Percentiles rank a stretch among this genome's conserved stretches.
phyloP scores from a whole-genome alignment of 2,329 filamentous ascomycete genomes.

The Aureobasidium subglaciale region DNA sequence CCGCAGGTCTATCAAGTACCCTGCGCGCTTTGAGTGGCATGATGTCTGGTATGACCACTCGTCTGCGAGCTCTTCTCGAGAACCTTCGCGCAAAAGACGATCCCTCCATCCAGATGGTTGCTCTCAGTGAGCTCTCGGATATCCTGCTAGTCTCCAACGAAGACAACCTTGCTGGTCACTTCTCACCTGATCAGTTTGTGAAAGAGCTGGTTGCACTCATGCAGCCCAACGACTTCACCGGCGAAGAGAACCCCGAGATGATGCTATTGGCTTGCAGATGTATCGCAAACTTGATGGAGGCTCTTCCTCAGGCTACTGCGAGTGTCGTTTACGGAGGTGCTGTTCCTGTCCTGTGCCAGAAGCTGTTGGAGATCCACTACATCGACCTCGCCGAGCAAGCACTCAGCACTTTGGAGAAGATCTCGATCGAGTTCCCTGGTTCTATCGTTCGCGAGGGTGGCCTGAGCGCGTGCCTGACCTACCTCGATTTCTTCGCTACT shows the following conservation, averaged over 20 bases:
- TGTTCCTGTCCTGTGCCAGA: constrained; percentile 88
- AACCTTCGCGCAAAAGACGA: constrained; percentile 75
- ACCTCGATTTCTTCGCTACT: constrained; percentile 94
- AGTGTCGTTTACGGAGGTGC: constrained; percentile 97
- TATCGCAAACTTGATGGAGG: constrained; percentile 96
- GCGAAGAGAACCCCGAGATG: constrained; percentile 88
- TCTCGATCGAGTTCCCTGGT: constrained; percentile 89
- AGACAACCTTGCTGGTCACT: constrained; percentile 90
- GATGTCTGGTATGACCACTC: constrained; percentile 75
- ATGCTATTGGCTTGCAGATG: constrained; percentile 96
- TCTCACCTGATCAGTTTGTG: constrained; percentile 88
- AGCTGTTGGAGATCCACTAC: constrained; percentile 90
- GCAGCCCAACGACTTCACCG: constrained; percentile 73
- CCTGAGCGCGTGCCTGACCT: constrained; percentile 88
- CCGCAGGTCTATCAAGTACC: constrained; percentile 65
- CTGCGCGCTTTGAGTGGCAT: constrained; percentile 83
- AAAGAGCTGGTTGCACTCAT: constrained; percentile 89
- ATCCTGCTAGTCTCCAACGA: constrained; percentile 91
- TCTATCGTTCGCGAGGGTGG: constrained; percentile 95
- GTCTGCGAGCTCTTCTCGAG: constrained; percentile 58
- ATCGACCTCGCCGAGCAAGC: constrained; percentile 97
- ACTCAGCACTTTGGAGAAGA: constrained; percentile 92
- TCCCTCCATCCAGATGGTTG: constrained; percentile 79
- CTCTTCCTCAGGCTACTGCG: constrained; percentile 80
- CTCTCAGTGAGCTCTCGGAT: constrained; percentile 87